These are phyloP conservation scores for Aureobasidium sp. DNA, from an alignment of 2,329 filamentous ascomycete species.

Conservation along the genomic window DNA sequence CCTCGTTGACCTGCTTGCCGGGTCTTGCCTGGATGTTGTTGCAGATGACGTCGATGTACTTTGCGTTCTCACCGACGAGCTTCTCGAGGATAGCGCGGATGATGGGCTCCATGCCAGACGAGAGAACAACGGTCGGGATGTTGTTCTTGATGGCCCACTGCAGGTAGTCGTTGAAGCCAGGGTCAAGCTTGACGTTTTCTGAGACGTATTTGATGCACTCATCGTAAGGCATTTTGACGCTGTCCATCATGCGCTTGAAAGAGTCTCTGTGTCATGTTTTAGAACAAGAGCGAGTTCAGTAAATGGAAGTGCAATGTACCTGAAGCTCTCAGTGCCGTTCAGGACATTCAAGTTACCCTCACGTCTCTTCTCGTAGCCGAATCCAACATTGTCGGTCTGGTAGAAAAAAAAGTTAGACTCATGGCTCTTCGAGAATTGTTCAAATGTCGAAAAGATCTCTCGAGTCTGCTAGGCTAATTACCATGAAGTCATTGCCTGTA, in stretches of 20 bases:
- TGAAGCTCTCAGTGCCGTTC: slow-evolving; percentile 60
- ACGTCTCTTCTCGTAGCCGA: slow-evolving; percentile 61
- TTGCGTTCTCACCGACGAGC: slow-evolving; percentile 66
- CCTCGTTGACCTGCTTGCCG: slow-evolving; percentile 67
- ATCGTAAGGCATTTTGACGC: slow-evolving; percentile 68
- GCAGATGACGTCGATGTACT: slow-evolving; percentile 80
- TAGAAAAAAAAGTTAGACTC: neutral
- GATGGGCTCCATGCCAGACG: slow-evolving; percentile 85
- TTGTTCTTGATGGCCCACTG: slow-evolving; percentile 72
- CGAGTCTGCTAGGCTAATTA: slow-evolving; percentile 21
- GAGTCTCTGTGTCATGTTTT: slow-evolving; percentile 47
- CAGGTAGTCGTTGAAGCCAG: slow-evolving; percentile 81
- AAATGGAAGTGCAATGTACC: slow-evolving; percentile 32
- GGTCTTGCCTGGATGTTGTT: slow-evolving; percentile 65
- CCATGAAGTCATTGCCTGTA: slow-evolving; percentile 57
- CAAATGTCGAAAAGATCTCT: neutral
- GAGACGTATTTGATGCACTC: slow-evolving; percentile 72
- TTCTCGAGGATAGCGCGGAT: slow-evolving; percentile 76
- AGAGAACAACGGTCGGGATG: slow-evolving; percentile 85
- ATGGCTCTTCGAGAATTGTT: neutral
- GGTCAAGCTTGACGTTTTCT: slow-evolving; percentile 80
- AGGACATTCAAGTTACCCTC: slow-evolving; percentile 72
- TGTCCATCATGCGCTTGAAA: slow-evolving; percentile 89
- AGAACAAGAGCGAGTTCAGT: slow-evolving; percentile 9
- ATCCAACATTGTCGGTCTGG: slow-evolving; percentile 88